Conservation (phyloP, 768 basidiomycete genomes). For the Tubosaeta brunneosetosa region DNA sequence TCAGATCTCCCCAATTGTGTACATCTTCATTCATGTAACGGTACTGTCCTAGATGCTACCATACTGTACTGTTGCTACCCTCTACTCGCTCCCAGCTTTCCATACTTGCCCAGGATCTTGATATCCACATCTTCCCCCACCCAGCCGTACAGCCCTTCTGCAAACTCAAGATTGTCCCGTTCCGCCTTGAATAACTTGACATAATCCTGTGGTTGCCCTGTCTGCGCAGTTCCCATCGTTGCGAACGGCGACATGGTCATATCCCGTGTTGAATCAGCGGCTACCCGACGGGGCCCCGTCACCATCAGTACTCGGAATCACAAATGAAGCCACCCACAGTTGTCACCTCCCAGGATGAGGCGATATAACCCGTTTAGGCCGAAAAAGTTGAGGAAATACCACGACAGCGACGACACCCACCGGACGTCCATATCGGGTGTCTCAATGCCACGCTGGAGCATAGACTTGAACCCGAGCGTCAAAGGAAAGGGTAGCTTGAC, state of each 20-base stretch:
- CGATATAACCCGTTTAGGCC: conserved; percentile 95
- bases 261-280: conserved; percentile 74
- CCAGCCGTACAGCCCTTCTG: conserved; percentile 84
- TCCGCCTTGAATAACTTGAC: conserved; percentile 89
- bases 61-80: conserved; percentile 22
- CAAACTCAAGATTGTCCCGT: conserved; percentile 87
- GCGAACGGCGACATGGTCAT: conserved; percentile 71
- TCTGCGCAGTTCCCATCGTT: conserved; percentile 40
- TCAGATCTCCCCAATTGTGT: conserved; percentile 17
- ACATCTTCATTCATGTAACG: conserved; percentile 26
- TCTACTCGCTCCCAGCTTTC: conserved; percentile 43
- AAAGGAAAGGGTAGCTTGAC: conserved; percentile 97
- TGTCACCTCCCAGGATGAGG: conserved; percentile 85
- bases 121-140: conserved; percentile 75
- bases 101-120: conserved; percentile 73
- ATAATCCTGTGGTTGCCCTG: conserved; percentile 73
- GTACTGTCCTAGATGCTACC: conserved; percentile 15
- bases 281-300: conserved; percentile 35
- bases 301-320: conserved; percentile 11
- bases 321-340: conserved; percentile 50
- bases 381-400: conserved; percentile 99
- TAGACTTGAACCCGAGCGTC: conserved; percentile 94
- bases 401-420: conserved; percentile 98
- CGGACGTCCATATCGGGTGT: conserved; percentile 96
- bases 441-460: conserved; percentile 94